Evolutionary conservation across 441 rosid species (phyloP), one percentile per base, ranked within the genome.

Genomic region (Brassica hybrid): DNA sequence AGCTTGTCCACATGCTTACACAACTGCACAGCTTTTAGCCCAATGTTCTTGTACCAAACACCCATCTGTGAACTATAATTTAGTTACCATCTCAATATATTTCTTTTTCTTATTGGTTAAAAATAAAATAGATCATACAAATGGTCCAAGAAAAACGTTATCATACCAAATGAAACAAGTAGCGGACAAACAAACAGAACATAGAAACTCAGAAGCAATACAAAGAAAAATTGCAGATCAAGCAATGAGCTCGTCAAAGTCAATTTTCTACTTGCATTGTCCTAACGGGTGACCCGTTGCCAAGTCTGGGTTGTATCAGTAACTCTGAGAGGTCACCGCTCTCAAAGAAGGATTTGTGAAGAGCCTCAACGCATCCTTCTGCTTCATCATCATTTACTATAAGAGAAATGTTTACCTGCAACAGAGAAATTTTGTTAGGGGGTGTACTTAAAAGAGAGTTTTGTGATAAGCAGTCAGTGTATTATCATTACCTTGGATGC

Each of bases 1-100:
- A 96, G 81, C 97, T 96, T 61, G 99, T 91, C 17, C 88, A 88
- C 67, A 91, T 93, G 98, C 89, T 95, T 66, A 93, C 98, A 69
- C 99, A 93, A 81, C 83, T 96, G 77, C 97, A 93, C 83, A 96
- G 99, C 82, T 96, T 91, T 82, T 96, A 79, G 65, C 12, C 17
- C 7, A 69, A 32, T 69, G 71, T 79, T 67, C 65, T 52, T 69
- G 71, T 57, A 63, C 14, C 54, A 21, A 73, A 27, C 36, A 54
- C 7, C 14, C 48, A 13, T 66, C 69, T 71, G 60, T 52, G 19
- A 57, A 14, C 70, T n/a, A 72, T 72, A 45, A 27, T 77, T 56
- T 54, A 70, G 50, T 54, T 54, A 27, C 25, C 25, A 54, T 27
- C 27, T 43, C 10, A 52, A 41, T 73, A 79, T 50, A 50, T 4